phyloP scores from a whole-genome alignment of 805 yeast genomes.

The Yarrowia hollandica region DNA sequence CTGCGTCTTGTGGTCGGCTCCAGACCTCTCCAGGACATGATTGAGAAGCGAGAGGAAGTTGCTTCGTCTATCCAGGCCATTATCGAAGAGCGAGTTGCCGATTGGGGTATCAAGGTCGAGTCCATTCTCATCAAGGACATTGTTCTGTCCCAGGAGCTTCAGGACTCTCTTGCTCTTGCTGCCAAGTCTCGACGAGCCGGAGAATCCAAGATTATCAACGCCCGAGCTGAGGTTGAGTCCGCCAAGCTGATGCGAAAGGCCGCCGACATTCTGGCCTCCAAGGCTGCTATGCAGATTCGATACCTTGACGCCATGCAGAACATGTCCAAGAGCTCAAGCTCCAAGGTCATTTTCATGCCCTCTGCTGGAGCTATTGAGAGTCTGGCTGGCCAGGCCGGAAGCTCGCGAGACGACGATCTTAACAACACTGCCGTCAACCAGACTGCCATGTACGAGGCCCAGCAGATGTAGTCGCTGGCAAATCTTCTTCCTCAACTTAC shows the following conservation, averaged over 20 bases:
- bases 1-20: constrained; percentile 71
- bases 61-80: constrained; percentile 63
- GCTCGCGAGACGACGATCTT: neutral
- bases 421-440: neutral
- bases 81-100: constrained; percentile 59
- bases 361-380: constrained; percentile 46
- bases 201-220: constrained; percentile 72
- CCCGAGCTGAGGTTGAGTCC: constrained; percentile 72
- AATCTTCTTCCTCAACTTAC: too few relatives aligned
- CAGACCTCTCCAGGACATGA: constrained; percentile 65
- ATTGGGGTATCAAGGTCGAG: constrained; percentile 73
- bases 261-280: constrained; percentile 70
- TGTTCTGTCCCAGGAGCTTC: constrained; percentile 54
- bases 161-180: constrained; percentile 65
- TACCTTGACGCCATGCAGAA: constrained; percentile 76
- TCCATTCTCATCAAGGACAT: constrained; percentile 68
- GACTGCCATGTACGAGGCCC: constrained; percentile 22
- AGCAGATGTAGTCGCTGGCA: neutral
- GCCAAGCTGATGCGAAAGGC: constrained; percentile 78
- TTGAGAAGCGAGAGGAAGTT: constrained; percentile 70
- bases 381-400: constrained; percentile 31
- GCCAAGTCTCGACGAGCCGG: constrained; percentile 76
- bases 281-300: constrained; percentile 76
- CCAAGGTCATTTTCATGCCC: constrained; percentile 78
- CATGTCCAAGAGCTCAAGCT: constrained; percentile 61